A percentile compares a stretch with the other conserved stretches of the same genome.
phyloP scores from a whole-genome alignment of 495 filamentous ascomycete genomes.

The Margaritispora aquatica region DNA sequence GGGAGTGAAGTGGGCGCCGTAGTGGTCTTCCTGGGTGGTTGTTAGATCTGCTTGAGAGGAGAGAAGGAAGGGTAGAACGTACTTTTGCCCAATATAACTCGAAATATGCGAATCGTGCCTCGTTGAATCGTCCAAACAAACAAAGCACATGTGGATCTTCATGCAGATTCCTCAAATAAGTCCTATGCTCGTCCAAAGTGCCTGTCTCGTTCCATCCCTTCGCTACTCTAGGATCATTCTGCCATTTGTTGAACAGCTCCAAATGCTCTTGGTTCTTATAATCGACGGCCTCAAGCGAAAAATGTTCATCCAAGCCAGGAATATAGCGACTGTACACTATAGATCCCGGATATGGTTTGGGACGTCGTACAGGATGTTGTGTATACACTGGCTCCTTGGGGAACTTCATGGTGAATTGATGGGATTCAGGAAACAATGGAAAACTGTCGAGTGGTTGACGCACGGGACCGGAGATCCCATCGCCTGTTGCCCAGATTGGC shows the following conservation, averaged over 20 bases:
- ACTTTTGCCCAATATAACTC: slow-evolving; percentile 71
- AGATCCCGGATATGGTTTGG: slow-evolving; percentile 54
- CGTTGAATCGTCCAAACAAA: slow-evolving; percentile 56
- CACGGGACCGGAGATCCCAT: slow-evolving; percentile 32
- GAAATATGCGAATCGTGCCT: slow-evolving; percentile 57
- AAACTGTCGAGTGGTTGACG: slow-evolving; percentile 32
- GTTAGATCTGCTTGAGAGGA: neutral
- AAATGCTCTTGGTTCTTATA: slow-evolving; percentile 47
- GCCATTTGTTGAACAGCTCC: slow-evolving; percentile 58
- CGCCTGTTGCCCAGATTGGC: slow-evolving; percentile 47
- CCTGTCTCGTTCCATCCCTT: slow-evolving; percentile 65
- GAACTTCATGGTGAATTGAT: slow-evolving; percentile 48
- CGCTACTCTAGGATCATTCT: slow-evolving; percentile 65
- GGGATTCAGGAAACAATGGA: slow-evolving; percentile 47
- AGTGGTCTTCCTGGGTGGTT: slow-evolving; percentile 51
- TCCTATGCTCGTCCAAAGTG: slow-evolving; percentile 54
- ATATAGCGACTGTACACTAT: slow-evolving; percentile 64
- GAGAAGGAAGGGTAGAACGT: slow-evolving; percentile 9
- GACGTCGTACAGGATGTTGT: slow-evolving; percentile 53
- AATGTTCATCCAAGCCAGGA: slow-evolving; percentile 58
- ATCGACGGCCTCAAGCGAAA: slow-evolving; percentile 59
- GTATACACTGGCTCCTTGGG: slow-evolving; percentile 37
- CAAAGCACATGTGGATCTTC: slow-evolving; percentile 57
- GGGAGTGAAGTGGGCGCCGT: slow-evolving; percentile 58
- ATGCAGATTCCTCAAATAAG: slow-evolving; percentile 53